A percentile compares a stretch with the other conserved stretches of the same genome.
Conservation (phyloP, 176 grass and related monocot genomes). For the Musa schizocarpa region DNA sequence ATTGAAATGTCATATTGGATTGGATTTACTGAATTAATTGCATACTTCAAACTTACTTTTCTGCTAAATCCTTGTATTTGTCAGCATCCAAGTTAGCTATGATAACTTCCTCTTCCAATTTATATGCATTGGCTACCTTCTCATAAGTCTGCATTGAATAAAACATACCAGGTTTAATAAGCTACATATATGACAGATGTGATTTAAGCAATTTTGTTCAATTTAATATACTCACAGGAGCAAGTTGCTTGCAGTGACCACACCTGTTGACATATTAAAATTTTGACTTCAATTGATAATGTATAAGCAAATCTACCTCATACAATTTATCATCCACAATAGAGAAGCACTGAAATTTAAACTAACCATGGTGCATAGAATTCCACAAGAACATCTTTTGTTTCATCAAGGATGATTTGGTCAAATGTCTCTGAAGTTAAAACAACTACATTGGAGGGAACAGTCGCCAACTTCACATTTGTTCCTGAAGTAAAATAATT, state of each 20-base stretch:
- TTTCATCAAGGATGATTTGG: slow-evolving; percentile 80
- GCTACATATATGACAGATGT: too few species aligned
- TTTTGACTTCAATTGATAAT: slow-evolving; percentile 1
- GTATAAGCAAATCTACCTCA: neutral
- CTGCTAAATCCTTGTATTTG: slow-evolving; percentile 69
- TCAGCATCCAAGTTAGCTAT: slow-evolving; percentile 97
- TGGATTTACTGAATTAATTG: neutral
- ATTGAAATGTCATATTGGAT: too few species aligned
- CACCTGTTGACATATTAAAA: slow-evolving; percentile 56
- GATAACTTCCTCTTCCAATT: slow-evolving; percentile 55
- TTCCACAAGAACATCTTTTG: slow-evolving; percentile 97
- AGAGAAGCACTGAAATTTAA: neutral
- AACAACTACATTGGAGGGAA: slow-evolving; percentile 72
- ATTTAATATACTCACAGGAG: slow-evolving; percentile 62
- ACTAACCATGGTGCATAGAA: slow-evolving; percentile 98
- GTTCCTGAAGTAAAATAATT: slow-evolving; percentile 45
- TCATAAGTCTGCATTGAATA: slow-evolving; percentile 64
- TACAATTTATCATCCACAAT: neutral
- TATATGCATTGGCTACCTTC: slow-evolving; percentile 69
- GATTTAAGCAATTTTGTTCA: too few species aligned
- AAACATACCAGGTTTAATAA: neutral
- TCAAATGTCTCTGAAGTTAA: slow-evolving; percentile 62
- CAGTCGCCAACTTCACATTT: slow-evolving; percentile 79
- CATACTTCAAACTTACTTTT: slow-evolving; percentile 45
- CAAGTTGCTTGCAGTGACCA: slow-evolving; percentile 96